Percentiles rank a stretch among this genome's conserved stretches.
phyloP scores from a whole-genome alignment of 139 green algal genomes.

The Chlamydomonas sp. region DNA sequence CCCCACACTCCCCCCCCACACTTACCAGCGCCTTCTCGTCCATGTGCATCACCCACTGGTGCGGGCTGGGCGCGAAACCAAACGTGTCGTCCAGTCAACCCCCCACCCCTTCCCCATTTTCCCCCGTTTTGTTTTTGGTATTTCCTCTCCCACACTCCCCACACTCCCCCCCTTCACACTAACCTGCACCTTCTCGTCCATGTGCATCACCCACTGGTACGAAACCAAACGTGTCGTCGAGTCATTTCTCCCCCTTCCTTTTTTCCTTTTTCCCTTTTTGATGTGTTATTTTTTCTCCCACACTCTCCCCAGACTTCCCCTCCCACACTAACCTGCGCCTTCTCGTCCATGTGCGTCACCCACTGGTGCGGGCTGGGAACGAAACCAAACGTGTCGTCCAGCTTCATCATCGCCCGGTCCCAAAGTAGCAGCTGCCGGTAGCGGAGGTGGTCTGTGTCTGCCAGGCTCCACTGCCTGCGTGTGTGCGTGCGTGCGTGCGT shows the following conservation, averaged over 20 bases:
- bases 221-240: too few species aligned
- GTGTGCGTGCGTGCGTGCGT: too few species aligned
- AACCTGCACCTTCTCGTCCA: too few species aligned
- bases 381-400: constrained; percentile 60
- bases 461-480: constrained; percentile 78
- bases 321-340: constrained; percentile 44
- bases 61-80: constrained; percentile 41
- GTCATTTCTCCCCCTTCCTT: too few species aligned
- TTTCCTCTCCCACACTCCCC: too few species aligned
- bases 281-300: too few species aligned
- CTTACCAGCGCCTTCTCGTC: constrained; percentile 57
- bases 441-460: constrained; percentile 69
- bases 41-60: constrained; percentile 72
- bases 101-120: constrained; percentile 73
- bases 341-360: constrained; percentile 67
- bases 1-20: too few species aligned
- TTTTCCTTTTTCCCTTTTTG: too few species aligned
- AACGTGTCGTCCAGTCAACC: constrained; percentile 58
- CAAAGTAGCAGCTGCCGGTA: constrained; percentile 70
- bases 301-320: too few species aligned
- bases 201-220: too few species aligned
- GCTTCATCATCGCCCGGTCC: constrained; percentile 65
- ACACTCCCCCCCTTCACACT: too few species aligned
- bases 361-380: constrained; percentile 53
- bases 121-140: too few species aligned